Conservation (phyloP, 1,284 basidiomycete species). For the Tetrapyrgos nigripes region DNA sequence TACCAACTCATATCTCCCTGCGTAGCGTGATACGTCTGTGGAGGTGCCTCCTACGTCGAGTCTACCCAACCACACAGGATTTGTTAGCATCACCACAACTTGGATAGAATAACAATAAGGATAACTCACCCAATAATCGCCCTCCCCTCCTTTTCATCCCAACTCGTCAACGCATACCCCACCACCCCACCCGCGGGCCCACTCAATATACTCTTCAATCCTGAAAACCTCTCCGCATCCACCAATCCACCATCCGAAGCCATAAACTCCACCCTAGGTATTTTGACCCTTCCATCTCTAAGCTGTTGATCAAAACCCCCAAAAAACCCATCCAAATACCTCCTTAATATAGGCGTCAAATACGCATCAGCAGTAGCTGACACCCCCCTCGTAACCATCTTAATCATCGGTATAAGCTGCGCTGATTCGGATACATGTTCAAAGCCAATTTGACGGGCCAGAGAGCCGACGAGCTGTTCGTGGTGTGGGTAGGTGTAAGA, state of each 20-base stretch:
- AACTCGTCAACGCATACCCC: slow-evolving; percentile 85
- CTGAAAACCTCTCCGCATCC: slow-evolving; percentile 86
- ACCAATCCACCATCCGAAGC: slow-evolving; percentile 88
- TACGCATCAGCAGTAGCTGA: slow-evolving; percentile 97
- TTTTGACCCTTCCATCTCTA: slow-evolving; percentile 49
- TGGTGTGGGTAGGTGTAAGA: slow-evolving; percentile 92
- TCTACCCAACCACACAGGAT: slow-evolving; percentile 37
- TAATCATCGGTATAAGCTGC: slow-evolving; percentile 92
- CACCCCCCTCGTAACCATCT: slow-evolving; percentile 92
- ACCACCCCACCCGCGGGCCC: slow-evolving; percentile 92
- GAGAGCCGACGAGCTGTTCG: slow-evolving; percentile 73
- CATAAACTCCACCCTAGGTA: slow-evolving; percentile 84
- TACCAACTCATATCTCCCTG: slow-evolving; percentile 85
- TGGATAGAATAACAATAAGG: slow-evolving; percentile 26
- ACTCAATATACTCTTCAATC: slow-evolving; percentile 87
- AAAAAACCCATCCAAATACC: slow-evolving; percentile 95
- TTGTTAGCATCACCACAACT: not conserved
- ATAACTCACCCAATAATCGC: slow-evolving; percentile 79
- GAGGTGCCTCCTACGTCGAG: slow-evolving; percentile 88
- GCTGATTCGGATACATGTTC: slow-evolving; percentile 89
- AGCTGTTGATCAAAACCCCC: slow-evolving; percentile 84
- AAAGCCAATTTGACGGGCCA: slow-evolving; percentile 86
- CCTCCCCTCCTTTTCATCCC: slow-evolving; percentile 68
- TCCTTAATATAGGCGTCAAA: slow-evolving; percentile 87
- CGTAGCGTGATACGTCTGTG: slow-evolving; percentile 90